Base-by-base conservation (phyloP, 2,329 filamentous ascomycete genomes). In the Pseudocercospora fuligena region DNA sequence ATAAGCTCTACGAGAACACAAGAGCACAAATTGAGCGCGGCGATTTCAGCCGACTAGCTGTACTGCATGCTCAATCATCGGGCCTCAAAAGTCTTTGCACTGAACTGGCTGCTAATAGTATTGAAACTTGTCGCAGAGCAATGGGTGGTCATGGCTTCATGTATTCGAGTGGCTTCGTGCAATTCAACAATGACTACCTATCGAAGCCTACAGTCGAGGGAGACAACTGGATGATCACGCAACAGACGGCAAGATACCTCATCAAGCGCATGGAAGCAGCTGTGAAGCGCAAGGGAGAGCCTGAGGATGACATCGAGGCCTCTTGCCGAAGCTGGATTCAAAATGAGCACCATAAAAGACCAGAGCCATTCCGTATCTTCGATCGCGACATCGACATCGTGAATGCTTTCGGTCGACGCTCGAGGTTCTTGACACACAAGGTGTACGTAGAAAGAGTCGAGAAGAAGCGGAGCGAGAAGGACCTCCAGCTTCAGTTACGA, bases 201-300 rank as follows among this genome's bases (percentile, higher is more conserved):
- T 82, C 83, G 2, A 86, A 86, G 72, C 83, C 83, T 0, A 86
- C 84, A 0, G 85, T 87, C 1, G 84, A 87, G 69, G 84, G 85
- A 1, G 84, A 86, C 71, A 86, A 86, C 64, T 86, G 83, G 83
- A 86, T 86, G 84, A 86, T 86, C 47, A 85, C 83, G 0, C 84
- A 86, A 66, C 84, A 86, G 73, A 82, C 82, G 3, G 82, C 82
- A 0, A 78, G 79, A 25, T 83, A 82, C 65, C 72, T 86, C 25
- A 84, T 86, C 74, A 86, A 86, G 72, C 83, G 83, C 51, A 85
- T 85, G 81, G 74, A 78, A 29, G 72, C 77, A 29, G 80, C 80
- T 3, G 78, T 80, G 5, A 73, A 77, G 7, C 73, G 75, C 12
- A 77, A 78, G n/a, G 74, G 72, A 29, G 63, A 76, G 12, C 70